Evolutionary conservation across 1,139 yeast genomes (phyloP).

Genomic region (Blastobotrys malaysiensis): DNA sequence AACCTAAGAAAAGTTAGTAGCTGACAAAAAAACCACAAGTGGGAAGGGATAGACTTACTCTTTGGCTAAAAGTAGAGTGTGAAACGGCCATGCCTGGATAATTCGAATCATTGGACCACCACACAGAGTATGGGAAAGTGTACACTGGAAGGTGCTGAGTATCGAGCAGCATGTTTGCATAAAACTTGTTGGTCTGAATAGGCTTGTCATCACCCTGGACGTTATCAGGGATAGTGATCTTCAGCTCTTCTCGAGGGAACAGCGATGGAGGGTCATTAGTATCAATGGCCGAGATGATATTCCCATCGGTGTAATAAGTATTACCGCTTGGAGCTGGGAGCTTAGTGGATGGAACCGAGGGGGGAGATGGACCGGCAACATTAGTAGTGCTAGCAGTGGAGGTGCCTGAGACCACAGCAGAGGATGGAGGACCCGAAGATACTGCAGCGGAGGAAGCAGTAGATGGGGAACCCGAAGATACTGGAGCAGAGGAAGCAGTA

Average conservation of each 20-base stretch:
- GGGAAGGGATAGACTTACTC: constrained; percentile 26
- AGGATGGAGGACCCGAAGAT: not conserved
- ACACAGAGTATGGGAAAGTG: constrained; percentile 61
- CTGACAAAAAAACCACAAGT: not conserved
- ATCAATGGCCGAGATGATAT: constrained; percentile 48
- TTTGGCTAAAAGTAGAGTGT: constrained; percentile 45
- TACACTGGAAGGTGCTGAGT: constrained; percentile 40
- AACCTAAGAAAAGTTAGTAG: constrained; percentile 10
- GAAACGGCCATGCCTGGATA: constrained; percentile 56
- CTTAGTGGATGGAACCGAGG: constrained; percentile 3
- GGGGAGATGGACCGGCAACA: constrained; percentile 4
- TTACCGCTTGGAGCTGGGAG: constrained; percentile 10
- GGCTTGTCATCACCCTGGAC: constrained; percentile 40
- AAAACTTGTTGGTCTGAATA: constrained; percentile 65
- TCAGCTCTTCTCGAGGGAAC: constrained; percentile 43
- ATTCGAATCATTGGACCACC: constrained; percentile 39
- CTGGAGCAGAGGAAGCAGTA: constrained; percentile 5
- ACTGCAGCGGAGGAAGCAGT: constrained; percentile 1
- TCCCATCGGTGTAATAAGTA: constrained; percentile 28
- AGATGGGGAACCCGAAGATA: constrained; percentile 1
- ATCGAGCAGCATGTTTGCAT: constrained; percentile 54
- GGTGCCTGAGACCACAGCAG: constrained; percentile 11
- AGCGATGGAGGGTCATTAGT: constrained; percentile 46
- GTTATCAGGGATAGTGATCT: constrained; percentile 43
- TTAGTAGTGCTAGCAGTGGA: constrained; percentile 11